A percentile compares a stretch with the other conserved stretches of the same genome.
Evolutionary conservation across 345 rosid species (phyloP).

Genomic region (Populus davidiana): DNA sequence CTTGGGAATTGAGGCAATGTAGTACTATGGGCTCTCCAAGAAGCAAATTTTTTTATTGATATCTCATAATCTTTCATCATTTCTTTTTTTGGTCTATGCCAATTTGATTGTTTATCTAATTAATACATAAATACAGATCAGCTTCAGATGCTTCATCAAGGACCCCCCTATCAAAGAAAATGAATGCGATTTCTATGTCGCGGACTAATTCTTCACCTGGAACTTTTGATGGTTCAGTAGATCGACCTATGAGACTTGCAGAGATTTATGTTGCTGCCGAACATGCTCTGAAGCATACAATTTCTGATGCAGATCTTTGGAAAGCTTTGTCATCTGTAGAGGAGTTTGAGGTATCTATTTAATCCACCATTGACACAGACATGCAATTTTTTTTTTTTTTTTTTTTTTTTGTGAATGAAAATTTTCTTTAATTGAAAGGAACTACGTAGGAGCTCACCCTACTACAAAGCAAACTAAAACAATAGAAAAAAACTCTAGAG

Average conservation of each 20-base stretch:
- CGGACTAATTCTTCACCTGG: slow-evolving; percentile 87
- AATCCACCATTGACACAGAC: not conserved
- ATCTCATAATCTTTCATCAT: slow-evolving; percentile 7
- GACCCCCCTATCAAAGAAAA: slow-evolving; percentile 47
- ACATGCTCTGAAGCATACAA: slow-evolving; percentile 67
- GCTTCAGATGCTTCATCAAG: slow-evolving; percentile 50
- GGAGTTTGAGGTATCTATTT: slow-evolving; percentile 71
- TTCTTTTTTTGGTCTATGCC: slow-evolving; percentile 7
- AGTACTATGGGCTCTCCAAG: not conserved
- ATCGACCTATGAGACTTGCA: slow-evolving; percentile 93
- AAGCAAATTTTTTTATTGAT: not conserved
- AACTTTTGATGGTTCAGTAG: slow-evolving; percentile 71
- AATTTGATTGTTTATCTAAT: slow-evolving; percentile 19
- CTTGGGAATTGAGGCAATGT: slow-evolving; percentile 18
- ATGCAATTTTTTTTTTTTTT: too few species aligned
- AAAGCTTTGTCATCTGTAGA: slow-evolving; percentile 72
- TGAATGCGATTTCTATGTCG: slow-evolving; percentile 42
- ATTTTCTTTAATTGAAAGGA: too few species aligned
- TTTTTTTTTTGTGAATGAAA: too few species aligned
- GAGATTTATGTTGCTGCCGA: slow-evolving; percentile 96
- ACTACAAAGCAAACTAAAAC: too few species aligned
- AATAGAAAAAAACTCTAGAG: too few species aligned
- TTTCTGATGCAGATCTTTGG: slow-evolving; percentile 64
- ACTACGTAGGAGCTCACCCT: too few species aligned
- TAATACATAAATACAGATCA: slow-evolving; percentile 59